phyloP scores from a whole-genome alignment of 2,329 filamentous ascomycete genomes.

The Aphanocladium album region DNA sequence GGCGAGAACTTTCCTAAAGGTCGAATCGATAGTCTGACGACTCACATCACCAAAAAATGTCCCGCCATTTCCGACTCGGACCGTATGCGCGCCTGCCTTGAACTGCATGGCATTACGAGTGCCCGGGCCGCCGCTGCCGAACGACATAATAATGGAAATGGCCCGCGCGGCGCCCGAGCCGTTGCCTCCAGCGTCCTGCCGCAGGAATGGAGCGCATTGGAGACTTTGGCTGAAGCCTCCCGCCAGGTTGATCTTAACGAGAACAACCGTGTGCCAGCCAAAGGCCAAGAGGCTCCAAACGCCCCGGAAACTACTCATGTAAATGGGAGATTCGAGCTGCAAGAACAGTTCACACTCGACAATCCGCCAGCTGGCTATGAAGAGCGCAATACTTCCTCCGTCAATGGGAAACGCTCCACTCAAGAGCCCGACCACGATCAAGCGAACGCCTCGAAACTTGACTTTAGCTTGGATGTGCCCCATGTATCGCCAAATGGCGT shows the following conservation, averaged over 20 bases:
- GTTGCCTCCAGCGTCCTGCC: conserved; percentile 32
- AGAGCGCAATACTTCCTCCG: conserved; percentile 19
- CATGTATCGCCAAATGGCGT: conserved; percentile 23
- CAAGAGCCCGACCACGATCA: conserved; percentile 14
- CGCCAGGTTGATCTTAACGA: conserved; percentile 67
- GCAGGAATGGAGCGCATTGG: conserved; percentile 71
- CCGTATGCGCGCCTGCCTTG: conserved; percentile 67
- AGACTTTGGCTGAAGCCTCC: conserved; percentile 84
- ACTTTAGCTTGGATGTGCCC: conserved; percentile 13
- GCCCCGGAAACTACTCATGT: conserved; percentile 20
- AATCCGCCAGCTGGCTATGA: conserved; percentile 50
- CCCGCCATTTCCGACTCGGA: conserved; percentile 71
- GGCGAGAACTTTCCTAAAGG: conserved; percentile 89
- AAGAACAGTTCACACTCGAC: conserved; percentile 55
- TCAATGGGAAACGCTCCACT: neutral
- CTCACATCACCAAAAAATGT: conserved; percentile 82
- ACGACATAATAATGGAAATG: conserved; percentile 23
- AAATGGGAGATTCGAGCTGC: conserved; percentile 45
- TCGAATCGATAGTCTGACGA: conserved; percentile 74
- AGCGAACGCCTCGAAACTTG: conserved; percentile 11
- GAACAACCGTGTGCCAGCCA: conserved; percentile 48
- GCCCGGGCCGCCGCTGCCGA: conserved; percentile 31
- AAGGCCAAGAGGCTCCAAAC: conserved; percentile 27
- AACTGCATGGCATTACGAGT: conserved; percentile 64
- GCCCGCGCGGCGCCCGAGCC: conserved; percentile 25